Evolutionary conservation across 306 rosid genomes (phyloP).

Genomic region (Gastrolobium bilobum): DNA sequence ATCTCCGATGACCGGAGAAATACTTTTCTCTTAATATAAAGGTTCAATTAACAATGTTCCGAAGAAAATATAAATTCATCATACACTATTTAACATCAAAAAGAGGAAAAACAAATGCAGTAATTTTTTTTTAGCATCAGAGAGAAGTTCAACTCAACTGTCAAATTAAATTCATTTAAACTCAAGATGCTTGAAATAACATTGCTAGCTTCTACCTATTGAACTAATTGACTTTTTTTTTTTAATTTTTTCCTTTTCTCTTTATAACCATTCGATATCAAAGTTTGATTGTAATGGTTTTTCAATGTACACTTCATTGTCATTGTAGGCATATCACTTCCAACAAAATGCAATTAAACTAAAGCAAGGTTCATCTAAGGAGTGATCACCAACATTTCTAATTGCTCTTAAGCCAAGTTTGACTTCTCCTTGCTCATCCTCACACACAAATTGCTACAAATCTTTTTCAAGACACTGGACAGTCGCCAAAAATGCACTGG

Average conservation of each 20-base stretch:
- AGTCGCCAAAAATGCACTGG: too few relatives aligned
- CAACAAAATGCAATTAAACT: constrained; percentile 18
- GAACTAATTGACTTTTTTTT: not conserved
- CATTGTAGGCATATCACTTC: constrained; percentile 37
- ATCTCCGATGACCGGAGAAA: too few relatives aligned
- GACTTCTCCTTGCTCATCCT: constrained; percentile 34
- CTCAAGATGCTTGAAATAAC: constrained; percentile 1
- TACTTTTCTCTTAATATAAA: too few relatives aligned
- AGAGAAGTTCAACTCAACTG: too few relatives aligned
- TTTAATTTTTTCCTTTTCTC: not conserved
- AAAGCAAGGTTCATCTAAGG: not conserved
- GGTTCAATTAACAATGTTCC: too few relatives aligned
- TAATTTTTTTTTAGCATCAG: too few relatives aligned
- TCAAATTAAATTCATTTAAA: not conserved
- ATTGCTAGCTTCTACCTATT: not conserved
- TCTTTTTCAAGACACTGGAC: not conserved
- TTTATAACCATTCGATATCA: constrained; percentile 1
- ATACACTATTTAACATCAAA: too few relatives aligned
- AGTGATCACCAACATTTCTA: not conserved
- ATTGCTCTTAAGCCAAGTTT: constrained; percentile 12
- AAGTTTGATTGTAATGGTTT: not conserved
- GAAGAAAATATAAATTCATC: too few relatives aligned
- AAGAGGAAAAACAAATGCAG: too few relatives aligned
- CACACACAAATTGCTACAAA: constrained; percentile 38
- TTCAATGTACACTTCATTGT: constrained; percentile 11